Evolutionary conservation across 2,329 filamentous ascomycete genomes (phyloP).

Genomic region (Tympanopsis confertula): DNA sequence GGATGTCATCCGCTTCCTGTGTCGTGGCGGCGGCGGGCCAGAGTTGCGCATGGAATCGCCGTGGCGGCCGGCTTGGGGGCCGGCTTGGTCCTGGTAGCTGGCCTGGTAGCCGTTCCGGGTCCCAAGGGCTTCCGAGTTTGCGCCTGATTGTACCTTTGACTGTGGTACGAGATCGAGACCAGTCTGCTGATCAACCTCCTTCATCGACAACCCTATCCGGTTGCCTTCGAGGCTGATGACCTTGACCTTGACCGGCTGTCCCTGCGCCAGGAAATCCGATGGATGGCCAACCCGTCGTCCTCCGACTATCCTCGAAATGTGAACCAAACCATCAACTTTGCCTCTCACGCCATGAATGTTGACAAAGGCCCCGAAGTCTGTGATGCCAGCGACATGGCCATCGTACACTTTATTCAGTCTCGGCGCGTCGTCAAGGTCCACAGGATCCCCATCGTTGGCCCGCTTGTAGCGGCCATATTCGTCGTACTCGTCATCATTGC

Average conservation of each 20-base stretch:
- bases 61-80: too few species aligned
- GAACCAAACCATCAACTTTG: neutral
- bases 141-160: constrained; percentile 54
- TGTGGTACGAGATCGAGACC: constrained; percentile 49
- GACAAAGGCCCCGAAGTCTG: neutral
- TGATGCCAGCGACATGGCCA: constrained; percentile 1
- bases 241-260: neutral
- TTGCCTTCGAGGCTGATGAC: neutral
- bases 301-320: neutral
- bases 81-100: constrained; percentile 44
- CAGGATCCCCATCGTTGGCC: neutral
- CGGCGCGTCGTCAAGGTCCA: neutral
- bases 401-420: neutral
- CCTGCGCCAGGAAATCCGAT: neutral
- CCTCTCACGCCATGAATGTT: neutral
- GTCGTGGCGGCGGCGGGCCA: constrained; percentile 32
- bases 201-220: constrained; percentile 1
- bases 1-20: constrained; percentile 59
- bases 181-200: constrained; percentile 1
- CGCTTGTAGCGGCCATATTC: too few species aligned
- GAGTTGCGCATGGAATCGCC: too few species aligned
- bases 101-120: constrained; percentile 35
- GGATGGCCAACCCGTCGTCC: neutral
- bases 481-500: neutral
- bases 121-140: constrained; percentile 54